Conservation (phyloP, 225 moss, liverwort and hornwort genomes). For the Polytrichum formosum region DNA sequence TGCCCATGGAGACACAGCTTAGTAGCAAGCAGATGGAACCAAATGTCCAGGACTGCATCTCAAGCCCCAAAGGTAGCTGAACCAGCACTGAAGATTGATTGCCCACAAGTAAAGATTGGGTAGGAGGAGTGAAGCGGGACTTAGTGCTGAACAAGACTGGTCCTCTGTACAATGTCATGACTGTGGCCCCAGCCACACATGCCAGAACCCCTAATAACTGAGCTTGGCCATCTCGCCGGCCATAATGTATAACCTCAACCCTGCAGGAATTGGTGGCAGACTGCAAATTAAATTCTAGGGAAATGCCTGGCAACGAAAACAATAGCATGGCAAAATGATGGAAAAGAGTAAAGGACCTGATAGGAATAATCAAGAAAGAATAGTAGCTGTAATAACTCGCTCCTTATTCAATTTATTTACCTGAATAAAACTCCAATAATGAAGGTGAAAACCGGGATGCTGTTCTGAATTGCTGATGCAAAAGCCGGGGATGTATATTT, state of each 20-base stretch:
- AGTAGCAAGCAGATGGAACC: slow-evolving; percentile 17
- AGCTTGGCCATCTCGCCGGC: slow-evolving; percentile 21
- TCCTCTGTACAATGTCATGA: slow-evolving; percentile 28
- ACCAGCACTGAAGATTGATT: neutral
- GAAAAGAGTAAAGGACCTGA: too few species aligned
- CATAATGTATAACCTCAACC: slow-evolving; percentile 23
- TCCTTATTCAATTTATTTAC: neutral
- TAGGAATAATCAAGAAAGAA: too few species aligned
- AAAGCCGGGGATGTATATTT: slow-evolving; percentile 24
- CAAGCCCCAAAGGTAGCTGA: slow-evolving; percentile 4
- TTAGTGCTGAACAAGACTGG: slow-evolving; percentile 15
- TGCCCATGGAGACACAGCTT: slow-evolving; percentile 13
- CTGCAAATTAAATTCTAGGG: too few species aligned
- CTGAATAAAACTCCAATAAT: slow-evolving; percentile 31
- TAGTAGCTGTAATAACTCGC: too few species aligned
- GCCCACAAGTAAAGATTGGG: neutral
- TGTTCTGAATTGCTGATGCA: slow-evolving; percentile 33
- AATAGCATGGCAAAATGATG: too few species aligned
- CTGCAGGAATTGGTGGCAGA: slow-evolving; percentile 5
- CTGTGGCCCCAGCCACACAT: slow-evolving; percentile 19
- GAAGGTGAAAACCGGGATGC: slow-evolving; percentile 27
- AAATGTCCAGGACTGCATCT: slow-evolving; percentile 15
- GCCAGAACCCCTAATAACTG: slow-evolving; percentile 27
- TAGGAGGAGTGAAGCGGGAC: neutral
- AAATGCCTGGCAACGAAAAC: too few species aligned